Base-by-base conservation (phyloP, 1,284 basidiomycete genomes). In the Phlebopus sp. region DNA sequence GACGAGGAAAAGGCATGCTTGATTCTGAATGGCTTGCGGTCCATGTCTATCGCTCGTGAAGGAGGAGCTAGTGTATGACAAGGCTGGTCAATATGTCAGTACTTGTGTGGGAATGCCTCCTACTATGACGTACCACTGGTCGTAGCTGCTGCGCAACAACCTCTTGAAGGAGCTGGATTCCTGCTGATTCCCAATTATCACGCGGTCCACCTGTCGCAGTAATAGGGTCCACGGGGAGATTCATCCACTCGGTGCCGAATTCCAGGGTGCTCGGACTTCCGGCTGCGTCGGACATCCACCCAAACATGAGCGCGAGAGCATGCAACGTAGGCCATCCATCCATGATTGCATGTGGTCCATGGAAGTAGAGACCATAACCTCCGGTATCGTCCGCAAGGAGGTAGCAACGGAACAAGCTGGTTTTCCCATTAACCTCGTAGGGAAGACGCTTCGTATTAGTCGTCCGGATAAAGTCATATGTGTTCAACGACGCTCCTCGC, bases 141-240 rank as follows among this genome's bases (percentile, higher is more conserved):
- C 41, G 31, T n/a, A 30, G 8, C 17, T 7, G 19, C 7, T n/a
- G 6, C 9, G 41, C 30, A 11, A 21, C 31, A 9, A 42, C 15
- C 5, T 23, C 41, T 4, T n/a, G 14, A 9, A 42, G 23, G 14
- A 34, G 41, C 13, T 10, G 32, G n/a, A 34, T 4, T 9, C 13
- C 32, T 10, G 32, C 31, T 3, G 18, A 34, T 13, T 46, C 37
- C 52, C 51, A 54, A 32, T 45, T 40, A 4, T 52, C 41, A n/a
- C 47, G 31, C n/a, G 40, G 47, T n/a, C 53, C 53, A 6, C 53
- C 53, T 3, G 52, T 54, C 17, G 53, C 53, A 34, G 30, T 46
- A 15, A 54, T 31, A 13, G 52, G 52, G 4, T 53, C 53, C 4
- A 38, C 25, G n/a, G 53, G 53, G 11, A 54, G 47, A 27, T 49